Evolutionary conservation across 306 rosid species (phyloP).

Genomic region (Potentilla sterilis): DNA sequence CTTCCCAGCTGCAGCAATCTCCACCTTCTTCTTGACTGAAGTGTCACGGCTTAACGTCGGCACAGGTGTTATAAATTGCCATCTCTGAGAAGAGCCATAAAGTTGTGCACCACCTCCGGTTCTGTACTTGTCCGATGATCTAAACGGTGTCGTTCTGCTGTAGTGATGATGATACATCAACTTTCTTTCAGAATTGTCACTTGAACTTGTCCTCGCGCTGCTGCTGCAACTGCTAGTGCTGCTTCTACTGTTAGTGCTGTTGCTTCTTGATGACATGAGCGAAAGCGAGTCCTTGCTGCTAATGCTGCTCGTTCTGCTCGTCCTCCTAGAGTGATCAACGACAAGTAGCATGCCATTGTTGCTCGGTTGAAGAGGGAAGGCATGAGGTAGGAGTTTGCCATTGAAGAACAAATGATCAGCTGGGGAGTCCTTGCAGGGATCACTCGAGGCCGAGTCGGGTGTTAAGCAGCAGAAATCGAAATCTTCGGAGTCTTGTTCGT

Average conservation of each 20-base stretch:
- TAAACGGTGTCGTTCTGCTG: slow-evolving; percentile 4
- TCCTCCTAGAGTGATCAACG: slow-evolving; percentile 16
- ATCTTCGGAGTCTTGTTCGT: slow-evolving; percentile 41
- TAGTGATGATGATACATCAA: slow-evolving; percentile 17
- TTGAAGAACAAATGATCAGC: slow-evolving; percentile 86
- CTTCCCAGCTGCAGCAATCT: slow-evolving; percentile 12
- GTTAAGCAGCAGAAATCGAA: slow-evolving; percentile 71
- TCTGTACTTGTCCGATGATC: slow-evolving; percentile 1
- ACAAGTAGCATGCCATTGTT: slow-evolving; percentile 1
- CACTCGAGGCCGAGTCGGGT: slow-evolving; percentile 58
- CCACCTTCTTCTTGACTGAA: slow-evolving; percentile 41
- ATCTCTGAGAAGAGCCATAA: slow-evolving; percentile 58
- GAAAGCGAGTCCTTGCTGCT: slow-evolving; percentile 63
- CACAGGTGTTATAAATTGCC: slow-evolving; percentile 76
- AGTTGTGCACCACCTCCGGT: slow-evolving; percentile 30
- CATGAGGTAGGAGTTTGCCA: slow-evolving; percentile 78
- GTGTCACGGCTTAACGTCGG: slow-evolving; percentile 51
- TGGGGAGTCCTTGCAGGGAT: slow-evolving; percentile 58
- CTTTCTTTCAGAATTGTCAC: slow-evolving; percentile 54
- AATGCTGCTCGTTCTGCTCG: slow-evolving; percentile 57
- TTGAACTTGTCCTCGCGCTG: slow-evolving; percentile 75
- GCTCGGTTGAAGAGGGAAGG: slow-evolving; percentile 54
- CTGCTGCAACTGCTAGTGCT: slow-evolving; percentile 53
- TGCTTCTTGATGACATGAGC: slow-evolving; percentile 62
- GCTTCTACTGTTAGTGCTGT: slow-evolving; percentile 68